Evolutionary conservation across 1,139 yeast species (phyloP), one percentile per base, ranked within the genome.

Genomic region (Blastobotrys arbuscula): DNA sequence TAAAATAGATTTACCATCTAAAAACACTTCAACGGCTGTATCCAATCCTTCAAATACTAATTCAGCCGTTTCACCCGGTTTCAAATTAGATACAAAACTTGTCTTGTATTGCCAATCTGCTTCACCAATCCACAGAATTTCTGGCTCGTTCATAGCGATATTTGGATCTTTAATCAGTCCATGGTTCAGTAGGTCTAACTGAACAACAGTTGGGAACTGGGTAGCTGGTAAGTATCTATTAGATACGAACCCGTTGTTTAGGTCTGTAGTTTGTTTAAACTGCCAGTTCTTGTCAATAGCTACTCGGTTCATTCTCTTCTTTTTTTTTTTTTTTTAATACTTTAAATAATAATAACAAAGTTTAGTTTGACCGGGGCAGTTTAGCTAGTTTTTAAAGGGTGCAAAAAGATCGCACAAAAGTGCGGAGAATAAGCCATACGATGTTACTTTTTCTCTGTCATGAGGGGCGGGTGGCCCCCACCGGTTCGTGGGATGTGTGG

Each of bases 101-200:
- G 54, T 39, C 43, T 57, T 55, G 56, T 73, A 73, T 43, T 70
- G 73, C 77, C 77, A 73, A 45, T 69, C 71, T 7, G 52, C 55
- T 49, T 71, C 71, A 18, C 73, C 72, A 12, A 73, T 67, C 77
- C 77, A 73, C 56, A 71, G 73, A n/a, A 69, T 65, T 10, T 55
- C 48, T 24, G 56, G 58, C 54, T 71, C 76, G 51, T 72, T 71
- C 47, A 59, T 59, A 48, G 71, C 67, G 1, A 62, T 20, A 50
- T 70, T 71, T 0, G 76, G 77, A 53, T 73, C 73, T 1, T 69
- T 66, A 18, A 73, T 71, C 34, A 64, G 60, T 1, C 60, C 58
- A 47, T 67, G 64, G 19, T 57, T 53, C 21, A 68, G 49, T 39
- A 73, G 55, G 56, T 73, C 77, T 2, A 66, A 59, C 50, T 67